Percentiles rank a stretch among this genome's conserved stretches.
These are phyloP conservation scores for Echria macrotheca DNA, from an alignment of 495 filamentous ascomycete species.

Conservation along the genomic window DNA sequence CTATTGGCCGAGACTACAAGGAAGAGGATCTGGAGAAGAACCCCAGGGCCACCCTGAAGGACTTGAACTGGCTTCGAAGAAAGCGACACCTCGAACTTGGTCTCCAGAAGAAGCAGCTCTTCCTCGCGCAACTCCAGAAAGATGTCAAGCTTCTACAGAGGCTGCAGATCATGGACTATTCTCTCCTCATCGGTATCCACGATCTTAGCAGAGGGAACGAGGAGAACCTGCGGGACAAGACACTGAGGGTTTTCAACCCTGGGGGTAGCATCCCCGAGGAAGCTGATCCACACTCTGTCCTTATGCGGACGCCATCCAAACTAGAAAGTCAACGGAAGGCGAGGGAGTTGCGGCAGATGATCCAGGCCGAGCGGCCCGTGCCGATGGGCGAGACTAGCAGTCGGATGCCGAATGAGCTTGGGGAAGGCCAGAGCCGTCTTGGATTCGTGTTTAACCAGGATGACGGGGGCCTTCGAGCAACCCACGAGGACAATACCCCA, in stretches of 20 bases:
- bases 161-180: conserved; percentile 98
- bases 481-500: conserved; percentile 78
- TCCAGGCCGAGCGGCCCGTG: conserved; percentile 87
- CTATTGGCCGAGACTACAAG: conserved; percentile 81
- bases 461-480: conserved; percentile 89
- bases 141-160: conserved; percentile 82
- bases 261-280: conserved; percentile 60
- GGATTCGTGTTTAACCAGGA: conserved; percentile 80
- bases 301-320: conserved; percentile 91
- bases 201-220: conserved; percentile 85
- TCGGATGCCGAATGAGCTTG: conserved; percentile 81
- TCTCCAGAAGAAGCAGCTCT: conserved; percentile 74
- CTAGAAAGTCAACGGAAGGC: conserved; percentile 90
- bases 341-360: conserved; percentile 81
- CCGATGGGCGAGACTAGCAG: conserved; percentile 81
- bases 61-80: conserved; percentile 92
- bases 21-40: conserved; percentile 86
- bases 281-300: conserved; percentile 48
- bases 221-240: conserved; percentile 92
- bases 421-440: conserved; percentile 48
- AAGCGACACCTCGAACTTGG: conserved; percentile 83
- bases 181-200: conserved; percentile 89
- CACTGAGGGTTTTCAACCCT: conserved; percentile 90
- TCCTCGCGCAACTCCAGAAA: conserved; percentile 79
- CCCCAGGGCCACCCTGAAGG: conserved; percentile 90